Base-by-base conservation (phyloP, 1,139 yeast genomes). In the Kluyveromyces sp. region DNA sequence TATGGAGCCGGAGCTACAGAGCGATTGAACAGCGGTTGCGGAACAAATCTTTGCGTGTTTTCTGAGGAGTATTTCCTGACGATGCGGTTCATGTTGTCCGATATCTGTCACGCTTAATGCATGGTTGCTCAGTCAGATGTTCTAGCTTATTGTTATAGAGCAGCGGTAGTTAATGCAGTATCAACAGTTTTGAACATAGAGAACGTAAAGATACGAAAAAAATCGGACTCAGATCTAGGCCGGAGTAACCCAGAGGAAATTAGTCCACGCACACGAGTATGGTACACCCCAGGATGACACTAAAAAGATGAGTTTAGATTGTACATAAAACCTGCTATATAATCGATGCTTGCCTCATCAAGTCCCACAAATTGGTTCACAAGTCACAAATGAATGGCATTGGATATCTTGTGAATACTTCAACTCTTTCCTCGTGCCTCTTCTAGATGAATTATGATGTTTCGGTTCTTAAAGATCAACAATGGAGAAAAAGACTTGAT, bases 1-100 rank as follows among this genome's bases (percentile, higher is more conserved):
- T 18, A 38, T 8, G 40, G 39, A 12, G 43, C 31, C 17, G 43
- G 48, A 16, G 44, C 42, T 19, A 13, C 29, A 17, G 40, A 22
- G 20, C 41, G 29, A 28, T 16, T 32, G 41, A 38, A 38, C 34
- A 31, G 16, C 9, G 41, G 29, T 16, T 28, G 26, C 13, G 36
- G 39, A 7, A 22, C 18, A 29, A 33, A 40, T 18, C 25, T 19
- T 7, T 39, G 33, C 11, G 12, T 12, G 8, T 28, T 39, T 12
- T n/a, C 38, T 4, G 25, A 25, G 26, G 39, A 22, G 32, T 39
- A 39, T 11, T 16, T 29, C 20, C 34, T 38, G 13, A 38, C 18
- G 8, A 20, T 11, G 6, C 39, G 15, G 19, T 25, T 15, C 33
- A 25, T 36, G 7, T 9, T 26, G 18, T 13, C 13, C 12, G 15